Evolutionary conservation across 2,329 filamentous ascomycete species (phyloP), one percentile per base, ranked within the genome.

Genomic region (Sarocladiaceae sp.): DNA sequence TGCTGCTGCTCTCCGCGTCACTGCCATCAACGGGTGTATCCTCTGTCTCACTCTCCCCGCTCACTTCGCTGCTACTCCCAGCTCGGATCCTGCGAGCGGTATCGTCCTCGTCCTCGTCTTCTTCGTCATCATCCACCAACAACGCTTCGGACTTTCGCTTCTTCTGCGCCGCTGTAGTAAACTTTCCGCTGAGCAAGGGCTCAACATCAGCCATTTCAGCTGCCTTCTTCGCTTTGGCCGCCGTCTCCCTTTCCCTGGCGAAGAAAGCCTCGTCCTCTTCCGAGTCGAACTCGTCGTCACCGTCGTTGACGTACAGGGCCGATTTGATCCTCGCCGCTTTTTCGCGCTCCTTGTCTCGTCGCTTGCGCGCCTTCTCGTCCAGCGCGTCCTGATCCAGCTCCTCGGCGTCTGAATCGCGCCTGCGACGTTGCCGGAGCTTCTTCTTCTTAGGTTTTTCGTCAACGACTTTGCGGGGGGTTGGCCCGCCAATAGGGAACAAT

Each of bases 241-340:
- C 72, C 48, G 83, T 71, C 13, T 61, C 63, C 3, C 59, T 59
- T 64, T 96, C 90, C 13, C 78, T 73, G 2, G 75, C 80, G 63
- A 91, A 96, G 64, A 96, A 96, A 16, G 77, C 80, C 18, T 69
- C 63, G 41, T 73, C 72, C 46, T 79, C 77, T 37, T 89, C 88
- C 26, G 76, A 80, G 56, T 95, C 88, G n/a, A 77, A 83, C 53
- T 95, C 89, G 44, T 97, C 93, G 58, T 97, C 93, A 52, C 85
- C 88, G 29, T 83, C 82, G 47, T 84, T 78, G 42, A 98, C 85
- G 55, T 82, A 91, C 31, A 91, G 65, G 19, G 83, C 82, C 55
- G 86, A 94, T 70, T 96, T 97, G 66, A 93, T 85, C 58, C 84
- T 85, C 24, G 72, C 71, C 40, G 80, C 74, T 63, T 89, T 89